Base-by-base conservation (phyloP, 2,329 filamentous ascomycete species). In the Zymoseptoria ardabiliae region DNA sequence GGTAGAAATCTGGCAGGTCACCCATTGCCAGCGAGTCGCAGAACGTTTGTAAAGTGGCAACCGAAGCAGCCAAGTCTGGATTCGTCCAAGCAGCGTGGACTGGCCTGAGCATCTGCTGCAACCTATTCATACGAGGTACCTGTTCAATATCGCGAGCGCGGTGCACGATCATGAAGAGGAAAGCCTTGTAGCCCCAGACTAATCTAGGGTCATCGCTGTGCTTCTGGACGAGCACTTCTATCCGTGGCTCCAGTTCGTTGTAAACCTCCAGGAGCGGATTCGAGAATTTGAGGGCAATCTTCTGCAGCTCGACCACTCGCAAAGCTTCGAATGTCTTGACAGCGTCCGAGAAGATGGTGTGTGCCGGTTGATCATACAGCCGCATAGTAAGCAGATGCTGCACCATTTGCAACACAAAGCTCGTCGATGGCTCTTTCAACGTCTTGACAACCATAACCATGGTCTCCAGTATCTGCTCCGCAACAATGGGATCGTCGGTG, bases 161-260 rank as follows among this genome's bases (percentile, higher is more conserved):
- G 74, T 97, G 93, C 68, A 88, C 87, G 63, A 99, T 94, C 60
- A 96, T 94, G 72, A 99, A 95, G 0, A 97, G 80, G 63, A 97
- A 93, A 9, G 91, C 93, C 66, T 86, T 89, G 69, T 95, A 92
- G 1, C 92, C 90, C 69, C 94, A 87, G 59, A 90, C 85, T 30
- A 92, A 84, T 70, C 92, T 91, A 68, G 93, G 88, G 69, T 97
- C 93, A 28, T 89, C 77, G 57, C 83, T 82, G 28, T 88, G 85
- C 53, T 89, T 84, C 62, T 85, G 80, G 71, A 89, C 82, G 78
- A 96, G 86, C 72, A 93, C 88, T 61, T 88, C 87, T 61, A 97
- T 87, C 69, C 91, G 91, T 45, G 81, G 81, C 72, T 96, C 90
- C 25, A 99, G 83, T 66, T 94, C 85, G 59, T 93, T 88, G 71